A percentile compares a stretch with the other conserved stretches of the same genome.
Evolutionary conservation across 495 filamentous ascomycete species (phyloP).

Genomic region (Penicillium paradoxum): DNA sequence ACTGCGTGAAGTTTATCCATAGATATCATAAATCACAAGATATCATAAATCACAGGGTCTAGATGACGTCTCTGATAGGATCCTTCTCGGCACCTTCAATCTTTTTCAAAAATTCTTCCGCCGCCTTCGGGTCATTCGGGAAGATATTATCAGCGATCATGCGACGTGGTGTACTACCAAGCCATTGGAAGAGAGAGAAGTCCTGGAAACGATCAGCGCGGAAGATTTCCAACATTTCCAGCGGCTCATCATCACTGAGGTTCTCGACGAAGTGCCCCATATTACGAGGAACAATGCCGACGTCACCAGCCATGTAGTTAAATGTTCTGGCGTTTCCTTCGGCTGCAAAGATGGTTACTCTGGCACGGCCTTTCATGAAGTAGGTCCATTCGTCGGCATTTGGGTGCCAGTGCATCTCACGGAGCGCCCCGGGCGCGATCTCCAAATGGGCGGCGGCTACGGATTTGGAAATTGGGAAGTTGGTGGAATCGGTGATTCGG

Average conservation of each 20-base stretch:
- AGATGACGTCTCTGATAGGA: constrained; percentile 14
- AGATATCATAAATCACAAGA: neutral
- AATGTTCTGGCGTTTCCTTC: constrained; percentile 60
- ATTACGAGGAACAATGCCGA: constrained; percentile 56
- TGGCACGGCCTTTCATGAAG: constrained; percentile 62
- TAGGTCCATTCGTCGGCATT: constrained; percentile 74
- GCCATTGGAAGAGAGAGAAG: constrained; percentile 64
- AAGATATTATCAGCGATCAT: constrained; percentile 61
- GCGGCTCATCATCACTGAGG: constrained; percentile 49
- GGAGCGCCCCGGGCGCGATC: constrained; percentile 53
- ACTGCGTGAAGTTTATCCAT: neutral
- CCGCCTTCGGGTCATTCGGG: constrained; percentile 45
- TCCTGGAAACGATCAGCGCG: constrained; percentile 54
- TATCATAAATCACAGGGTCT: neutral
- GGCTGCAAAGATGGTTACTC: constrained; percentile 62
- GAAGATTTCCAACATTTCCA: constrained; percentile 59
- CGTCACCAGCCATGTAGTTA: constrained; percentile 51
- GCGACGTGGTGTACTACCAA: constrained; percentile 58
- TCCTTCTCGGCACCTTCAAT: constrained; percentile 47
- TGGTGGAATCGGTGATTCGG: constrained; percentile 59
- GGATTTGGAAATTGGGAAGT: constrained; percentile 60
- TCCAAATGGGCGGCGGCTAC: constrained; percentile 58
- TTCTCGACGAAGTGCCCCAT: constrained; percentile 63
- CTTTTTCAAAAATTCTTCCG: constrained; percentile 50
- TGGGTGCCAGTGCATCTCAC: constrained; percentile 76